Evolutionary conservation across 768 basidiomycete genomes (phyloP).

Genomic region (Cystobasidium tubakii): DNA sequence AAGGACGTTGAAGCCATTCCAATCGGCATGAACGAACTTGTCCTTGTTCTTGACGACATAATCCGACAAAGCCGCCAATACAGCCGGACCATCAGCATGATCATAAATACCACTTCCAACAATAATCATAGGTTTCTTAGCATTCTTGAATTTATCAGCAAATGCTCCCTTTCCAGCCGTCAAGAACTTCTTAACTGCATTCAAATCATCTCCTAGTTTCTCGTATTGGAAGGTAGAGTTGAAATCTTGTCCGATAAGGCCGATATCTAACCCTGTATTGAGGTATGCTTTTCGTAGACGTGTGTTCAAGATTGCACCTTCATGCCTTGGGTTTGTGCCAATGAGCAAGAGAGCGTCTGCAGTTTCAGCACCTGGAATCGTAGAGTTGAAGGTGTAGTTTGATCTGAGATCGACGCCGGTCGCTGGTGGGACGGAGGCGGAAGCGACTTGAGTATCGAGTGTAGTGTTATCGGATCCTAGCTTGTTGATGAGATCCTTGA

Average conservation of each 20-base stretch:
- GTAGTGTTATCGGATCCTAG: conserved; percentile 91
- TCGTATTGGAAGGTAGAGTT: conserved; percentile 92
- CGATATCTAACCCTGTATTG: conserved; percentile 76
- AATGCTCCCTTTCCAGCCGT: conserved; percentile 69
- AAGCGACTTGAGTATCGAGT: conserved; percentile 67
- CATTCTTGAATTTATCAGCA: conserved; percentile 75
- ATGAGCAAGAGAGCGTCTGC: conserved; percentile 89
- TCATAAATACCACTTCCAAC: conserved; percentile 81
- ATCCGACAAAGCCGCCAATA: conserved; percentile 69
- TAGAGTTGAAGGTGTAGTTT: conserved; percentile 93
- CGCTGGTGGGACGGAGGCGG: conserved; percentile 56
- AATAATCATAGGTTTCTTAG: conserved; percentile 86
- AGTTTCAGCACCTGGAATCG: conserved; percentile 79
- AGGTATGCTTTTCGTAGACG: conserved; percentile 93
- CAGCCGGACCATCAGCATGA: conserved; percentile 72
- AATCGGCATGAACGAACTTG: conserved; percentile 73
- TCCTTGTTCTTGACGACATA: conserved; percentile 72
- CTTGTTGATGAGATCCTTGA: conserved; percentile 87
- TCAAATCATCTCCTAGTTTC: conserved; percentile 70
- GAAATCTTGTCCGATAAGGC: conserved; percentile 79
- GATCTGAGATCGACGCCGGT: conserved; percentile 85
- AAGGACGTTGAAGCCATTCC: conserved; percentile 90
- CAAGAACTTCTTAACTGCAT: conserved; percentile 69
- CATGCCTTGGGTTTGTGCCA: conserved; percentile 93
- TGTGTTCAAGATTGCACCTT: conserved; percentile 93